Conservation (phyloP, 208 protist species). For the Plasmodiophora brassicae region DNA sequence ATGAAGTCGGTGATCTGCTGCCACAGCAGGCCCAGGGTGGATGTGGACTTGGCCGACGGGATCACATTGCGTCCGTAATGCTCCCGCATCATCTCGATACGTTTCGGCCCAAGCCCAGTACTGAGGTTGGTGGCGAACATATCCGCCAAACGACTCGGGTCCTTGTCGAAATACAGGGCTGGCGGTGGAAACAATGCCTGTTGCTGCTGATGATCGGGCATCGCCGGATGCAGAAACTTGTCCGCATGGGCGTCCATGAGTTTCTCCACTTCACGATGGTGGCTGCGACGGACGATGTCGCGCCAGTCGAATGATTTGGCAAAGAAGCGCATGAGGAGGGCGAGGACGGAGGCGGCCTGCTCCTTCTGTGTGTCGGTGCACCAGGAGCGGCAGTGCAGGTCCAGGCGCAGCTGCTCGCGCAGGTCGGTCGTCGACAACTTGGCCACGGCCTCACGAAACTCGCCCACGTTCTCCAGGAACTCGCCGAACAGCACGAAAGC, state of each 20-base stretch:
- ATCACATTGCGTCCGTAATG: slow-evolving; percentile 16
- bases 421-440: slow-evolving; percentile 1
- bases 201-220: too few species aligned
- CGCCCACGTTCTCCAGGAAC: slow-evolving; percentile 13
- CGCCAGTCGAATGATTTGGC: not conserved
- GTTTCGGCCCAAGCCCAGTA: not conserved
- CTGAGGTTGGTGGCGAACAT: not conserved
- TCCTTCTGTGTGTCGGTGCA: not conserved
- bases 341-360: not conserved
- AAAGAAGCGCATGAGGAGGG: not conserved
- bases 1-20: slow-evolving; percentile 77
- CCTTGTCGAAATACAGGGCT: slow-evolving; percentile 6
- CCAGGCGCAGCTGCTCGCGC: not conserved
- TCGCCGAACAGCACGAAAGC: not conserved
- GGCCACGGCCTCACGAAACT: not conserved
- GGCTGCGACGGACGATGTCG: too few species aligned
- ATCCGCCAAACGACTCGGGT: not conserved
- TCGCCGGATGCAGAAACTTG: too few species aligned
- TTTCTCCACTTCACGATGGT: too few species aligned
- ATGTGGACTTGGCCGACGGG: not conserved
- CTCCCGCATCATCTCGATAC: not conserved
- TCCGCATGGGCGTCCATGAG: too few species aligned
- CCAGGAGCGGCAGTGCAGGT: not conserved
- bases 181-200: not conserved
- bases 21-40: not conserved